Evolutionary conservation across 345 rosid genomes (phyloP), one percentile per base, ranked within the genome.

Genomic region (Camelina sativa): DNA sequence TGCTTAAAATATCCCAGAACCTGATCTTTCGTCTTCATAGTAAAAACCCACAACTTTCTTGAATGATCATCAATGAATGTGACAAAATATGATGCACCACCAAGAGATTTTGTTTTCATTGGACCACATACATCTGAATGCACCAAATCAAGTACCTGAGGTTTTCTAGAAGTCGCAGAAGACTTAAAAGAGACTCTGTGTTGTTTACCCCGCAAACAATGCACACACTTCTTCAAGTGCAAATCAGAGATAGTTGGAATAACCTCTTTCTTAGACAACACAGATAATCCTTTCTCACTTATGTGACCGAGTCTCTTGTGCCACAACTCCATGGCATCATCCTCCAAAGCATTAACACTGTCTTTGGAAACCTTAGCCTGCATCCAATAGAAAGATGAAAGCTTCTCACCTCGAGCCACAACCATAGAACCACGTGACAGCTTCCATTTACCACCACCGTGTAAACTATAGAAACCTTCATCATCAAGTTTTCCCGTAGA

Each of bases 1-100:
- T 48, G 57, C 57, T 65, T 65, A 34, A 65, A 53, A 34, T 50
- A 34, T 19, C 34, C 34, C 34, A 34, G 37, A 48, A 48, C 53
- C 11, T 48, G 11, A 9, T 50, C 55, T 48, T 15, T 34, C 58
- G 16, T 38, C 40, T 11, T 55, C 17, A 20, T 53, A 16, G 53
- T 48, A 8, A n/a, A 48, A 48, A 16, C 53, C 53, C 11, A 48
- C 4, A 48, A 7, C 11, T 48, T 48, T 11, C 5, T 48, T 2
- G 5, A 48, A 48, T 16, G 22, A 2, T 48, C 53, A 16, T 48
- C 53, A 48, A 48, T 48, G 11, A 48, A 48, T 0, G 11, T 48
- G 9, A 48, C 53, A 48, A 48, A 17, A 48, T 48, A 48, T 48
- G 5, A 48, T 17, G 11, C 53, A 48, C 53, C 53, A 48, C 53